These are phyloP conservation scores for Thozetella sp. DNA, from an alignment of 495 filamentous ascomycete species.

Conservation along the genomic window DNA sequence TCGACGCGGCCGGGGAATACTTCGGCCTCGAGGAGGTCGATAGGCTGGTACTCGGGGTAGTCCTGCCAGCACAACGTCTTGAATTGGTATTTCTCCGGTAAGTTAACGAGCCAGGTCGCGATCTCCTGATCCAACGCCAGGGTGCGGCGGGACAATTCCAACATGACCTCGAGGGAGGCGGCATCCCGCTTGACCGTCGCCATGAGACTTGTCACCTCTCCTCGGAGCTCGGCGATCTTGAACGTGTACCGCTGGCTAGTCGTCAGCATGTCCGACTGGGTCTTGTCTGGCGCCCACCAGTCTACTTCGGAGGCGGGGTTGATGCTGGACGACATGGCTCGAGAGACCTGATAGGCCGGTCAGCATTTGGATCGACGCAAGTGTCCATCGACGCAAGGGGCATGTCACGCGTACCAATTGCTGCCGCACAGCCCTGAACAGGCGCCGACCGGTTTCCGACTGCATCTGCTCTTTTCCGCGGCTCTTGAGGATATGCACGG, in stretches of 20 bases:
- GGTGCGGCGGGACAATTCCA: slow-evolving; percentile 32
- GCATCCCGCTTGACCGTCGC: slow-evolving; percentile 25
- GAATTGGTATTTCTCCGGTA: slow-evolving; percentile 35
- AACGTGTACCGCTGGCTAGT: slow-evolving; percentile 40
- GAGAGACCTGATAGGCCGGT: slow-evolving; percentile 30
- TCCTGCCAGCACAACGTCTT: slow-evolving; percentile 47
- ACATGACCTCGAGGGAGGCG: slow-evolving; percentile 32
- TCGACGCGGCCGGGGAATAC: slow-evolving; percentile 55
- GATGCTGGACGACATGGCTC: slow-evolving; percentile 38
- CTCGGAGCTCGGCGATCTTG: slow-evolving; percentile 39
- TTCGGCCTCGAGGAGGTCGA: slow-evolving; percentile 35
- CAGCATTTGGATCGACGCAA: too few relatives aligned
- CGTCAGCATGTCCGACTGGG: slow-evolving; percentile 32
- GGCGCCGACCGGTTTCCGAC: slow-evolving; percentile 39
- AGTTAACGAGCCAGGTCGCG: slow-evolving; percentile 34
- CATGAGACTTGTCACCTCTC: slow-evolving; percentile 35
- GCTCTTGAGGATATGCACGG: slow-evolving; percentile 49
- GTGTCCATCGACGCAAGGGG: too few relatives aligned
- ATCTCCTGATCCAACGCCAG: slow-evolving; percentile 41
- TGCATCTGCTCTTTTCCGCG: slow-evolving; percentile 50
- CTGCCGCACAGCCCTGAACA: slow-evolving; percentile 50
- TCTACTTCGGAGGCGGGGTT: slow-evolving; percentile 39
- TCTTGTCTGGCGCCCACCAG: slow-evolving; percentile 48
- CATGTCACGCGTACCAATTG: slow-evolving; percentile 41
- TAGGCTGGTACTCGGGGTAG: slow-evolving; percentile 21